Conservation (phyloP, 2,329 filamentous ascomycete species). For the Scorias spongiosa region DNA sequence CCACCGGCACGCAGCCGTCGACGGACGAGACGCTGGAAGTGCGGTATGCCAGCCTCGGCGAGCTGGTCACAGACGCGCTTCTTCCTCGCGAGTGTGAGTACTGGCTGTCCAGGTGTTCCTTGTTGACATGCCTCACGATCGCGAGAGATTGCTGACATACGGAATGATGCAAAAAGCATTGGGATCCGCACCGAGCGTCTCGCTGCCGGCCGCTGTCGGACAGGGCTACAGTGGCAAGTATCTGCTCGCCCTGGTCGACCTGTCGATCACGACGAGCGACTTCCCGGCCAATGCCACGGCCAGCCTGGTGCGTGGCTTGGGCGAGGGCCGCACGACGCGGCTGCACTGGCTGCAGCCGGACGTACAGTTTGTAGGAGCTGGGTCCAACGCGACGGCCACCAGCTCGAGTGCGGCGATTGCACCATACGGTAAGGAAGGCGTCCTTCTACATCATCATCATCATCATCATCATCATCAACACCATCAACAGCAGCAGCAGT, state of each 20-base stretch:
- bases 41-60: no score
- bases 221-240: conserved; percentile 5
- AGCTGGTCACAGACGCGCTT: no score
- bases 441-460: neutral
- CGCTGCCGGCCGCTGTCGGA: no score
- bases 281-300: conserved; percentile 6
- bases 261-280: conserved; percentile 9
- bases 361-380: conserved; percentile 6
- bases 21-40: no score
- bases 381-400: conserved; percentile 6
- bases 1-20: no score
- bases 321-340: conserved; percentile 14
- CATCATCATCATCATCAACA: neutral
- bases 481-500: neutral
- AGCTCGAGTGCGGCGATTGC: conserved; percentile 9
- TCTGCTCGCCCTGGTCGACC: conserved; percentile 14
- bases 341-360: conserved; percentile 18
- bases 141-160: no score
- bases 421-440: conserved; percentile 6
- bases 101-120: no score
- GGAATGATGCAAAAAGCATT: no score
- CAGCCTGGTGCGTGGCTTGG: conserved; percentile 11
- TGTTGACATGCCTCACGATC: no score
- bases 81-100: no score
- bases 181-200: no score